Evolutionary conservation across 148 eudicot species (phyloP).

Genomic region (Camellia granthamiana): DNA sequence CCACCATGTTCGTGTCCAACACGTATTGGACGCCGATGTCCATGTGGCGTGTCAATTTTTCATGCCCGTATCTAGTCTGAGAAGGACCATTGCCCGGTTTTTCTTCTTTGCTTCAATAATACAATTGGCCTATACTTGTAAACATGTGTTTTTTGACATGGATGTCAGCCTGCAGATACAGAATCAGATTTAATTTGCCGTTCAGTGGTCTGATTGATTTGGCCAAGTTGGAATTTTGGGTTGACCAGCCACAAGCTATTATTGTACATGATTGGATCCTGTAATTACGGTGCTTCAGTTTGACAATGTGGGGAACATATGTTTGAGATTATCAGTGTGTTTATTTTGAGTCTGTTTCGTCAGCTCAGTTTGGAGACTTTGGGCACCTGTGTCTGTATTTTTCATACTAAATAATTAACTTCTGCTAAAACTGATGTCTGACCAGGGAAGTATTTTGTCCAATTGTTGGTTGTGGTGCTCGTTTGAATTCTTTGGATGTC

Average conservation of each 20-base stretch:
- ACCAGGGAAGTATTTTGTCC: conserved; percentile 73
- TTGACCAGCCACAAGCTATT: too few species aligned
- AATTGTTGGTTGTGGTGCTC: conserved; percentile 82
- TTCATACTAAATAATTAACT: neutral
- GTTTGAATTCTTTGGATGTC: conserved; percentile 53
- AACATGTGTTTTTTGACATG: neutral
- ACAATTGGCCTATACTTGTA: neutral
- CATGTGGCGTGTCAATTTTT: neutral
- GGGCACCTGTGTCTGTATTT: neutral
- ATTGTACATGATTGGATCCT: too few species aligned
- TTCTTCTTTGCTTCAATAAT: neutral
- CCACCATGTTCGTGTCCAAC: neutral
- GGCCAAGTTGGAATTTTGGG: neutral
- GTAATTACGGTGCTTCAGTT: neutral
- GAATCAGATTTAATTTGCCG: neutral
- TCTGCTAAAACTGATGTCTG: conserved; percentile 1
- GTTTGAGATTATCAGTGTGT: neutral
- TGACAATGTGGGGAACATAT: too few species aligned
- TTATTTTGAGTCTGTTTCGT: neutral
- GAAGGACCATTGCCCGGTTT: neutral
- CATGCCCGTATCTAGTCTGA: neutral
- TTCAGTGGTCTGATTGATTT: neutral
- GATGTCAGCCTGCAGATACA: neutral
- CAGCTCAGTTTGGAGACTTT: neutral
- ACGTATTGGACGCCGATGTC: neutral